Conservation (phyloP, 257 asterid genomes). For the Prunella vulgaris region DNA sequence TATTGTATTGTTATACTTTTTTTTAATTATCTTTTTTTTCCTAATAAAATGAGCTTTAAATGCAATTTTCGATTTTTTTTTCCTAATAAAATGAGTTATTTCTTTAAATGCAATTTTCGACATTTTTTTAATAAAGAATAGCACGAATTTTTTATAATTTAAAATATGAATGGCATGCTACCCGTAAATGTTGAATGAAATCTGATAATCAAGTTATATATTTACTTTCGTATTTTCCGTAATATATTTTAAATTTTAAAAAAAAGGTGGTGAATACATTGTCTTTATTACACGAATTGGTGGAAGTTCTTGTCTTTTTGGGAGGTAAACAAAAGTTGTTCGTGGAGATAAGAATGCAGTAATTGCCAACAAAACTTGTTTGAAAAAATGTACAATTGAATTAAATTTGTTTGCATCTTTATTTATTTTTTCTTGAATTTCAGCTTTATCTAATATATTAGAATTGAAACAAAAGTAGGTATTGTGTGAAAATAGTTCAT, state of each 20-base stretch:
- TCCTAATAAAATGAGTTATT: neutral
- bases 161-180: neutral
- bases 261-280: neutral
- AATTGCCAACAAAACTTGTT: neutral
- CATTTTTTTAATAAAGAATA: neutral
- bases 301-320: neutral
- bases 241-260: neutral
- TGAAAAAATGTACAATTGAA: neutral
- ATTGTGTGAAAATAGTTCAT: no score
- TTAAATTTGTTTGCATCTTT: neutral
- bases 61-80: neutral
- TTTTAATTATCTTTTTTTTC: neutral
- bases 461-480: no score
- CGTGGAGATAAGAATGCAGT: constrained; percentile 20
- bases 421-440: no score
- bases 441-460: no score
- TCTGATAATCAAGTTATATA: neutral
- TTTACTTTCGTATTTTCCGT: neutral
- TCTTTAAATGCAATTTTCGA: constrained; percentile 6
- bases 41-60: neutral
- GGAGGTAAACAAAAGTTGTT: neutral
- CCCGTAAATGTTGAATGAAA: neutral
- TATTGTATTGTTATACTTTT: neutral
- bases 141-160: neutral
- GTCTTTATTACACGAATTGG: neutral